A percentile compares a stretch with the other conserved stretches of the same genome.
phyloP scores from a whole-genome alignment of 2,329 filamentous ascomycete species.

The Plectosphaerella sp. region DNA sequence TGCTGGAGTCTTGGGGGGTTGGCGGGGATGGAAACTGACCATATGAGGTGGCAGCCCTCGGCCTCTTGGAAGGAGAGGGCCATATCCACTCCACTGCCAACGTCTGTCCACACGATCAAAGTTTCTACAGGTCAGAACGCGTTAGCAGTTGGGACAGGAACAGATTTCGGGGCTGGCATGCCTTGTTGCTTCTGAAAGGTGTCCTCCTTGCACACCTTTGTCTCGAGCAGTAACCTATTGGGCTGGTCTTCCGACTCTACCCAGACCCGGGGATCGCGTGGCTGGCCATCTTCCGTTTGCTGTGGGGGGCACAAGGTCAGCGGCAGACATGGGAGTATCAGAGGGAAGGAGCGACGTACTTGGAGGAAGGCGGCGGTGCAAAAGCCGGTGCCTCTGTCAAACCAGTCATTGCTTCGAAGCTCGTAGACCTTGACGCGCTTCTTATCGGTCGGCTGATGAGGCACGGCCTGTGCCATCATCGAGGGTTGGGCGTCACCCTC shows the following conservation, averaged over 20 bases:
- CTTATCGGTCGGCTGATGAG: constrained; percentile 63
- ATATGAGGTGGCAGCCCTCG: constrained; percentile 88
- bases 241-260: constrained; percentile 94
- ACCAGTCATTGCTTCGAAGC: constrained; percentile 98
- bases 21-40: constrained; percentile 48
- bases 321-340: background rate
- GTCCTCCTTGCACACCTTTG: constrained; percentile 87
- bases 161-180: constrained; percentile 34
- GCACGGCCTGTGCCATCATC: constrained; percentile 70
- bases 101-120: constrained; percentile 96
- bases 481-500: constrained; percentile 56
- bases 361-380: constrained; percentile 74
- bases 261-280: constrained; percentile 81
- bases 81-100: constrained; percentile 83
- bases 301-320: background rate
- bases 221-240: constrained; percentile 78
- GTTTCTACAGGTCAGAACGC: constrained; percentile 59
- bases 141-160: no score
- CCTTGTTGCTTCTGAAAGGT: constrained; percentile 98
- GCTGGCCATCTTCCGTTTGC: constrained; percentile 50
- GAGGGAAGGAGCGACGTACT: constrained; percentile 45
- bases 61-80: constrained; percentile 97
- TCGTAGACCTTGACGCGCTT: constrained; percentile 98
- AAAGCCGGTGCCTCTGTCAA: constrained; percentile 93
- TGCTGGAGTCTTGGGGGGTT: background rate